Evolutionary conservation across 2,329 filamentous ascomycete species (phyloP).

Genomic region (Nannizziopsis barbatae): DNA sequence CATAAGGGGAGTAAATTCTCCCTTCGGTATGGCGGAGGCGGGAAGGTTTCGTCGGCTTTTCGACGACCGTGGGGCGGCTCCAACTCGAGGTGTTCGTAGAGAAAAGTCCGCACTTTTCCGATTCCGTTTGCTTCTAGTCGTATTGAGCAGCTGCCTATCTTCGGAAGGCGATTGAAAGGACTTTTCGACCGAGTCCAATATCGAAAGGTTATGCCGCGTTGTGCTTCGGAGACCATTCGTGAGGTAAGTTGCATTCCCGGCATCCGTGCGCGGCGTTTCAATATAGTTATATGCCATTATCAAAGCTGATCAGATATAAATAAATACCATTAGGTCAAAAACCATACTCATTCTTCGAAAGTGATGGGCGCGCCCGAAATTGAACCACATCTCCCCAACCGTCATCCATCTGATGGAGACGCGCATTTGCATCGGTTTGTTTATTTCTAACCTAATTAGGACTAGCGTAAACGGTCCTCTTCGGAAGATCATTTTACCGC

Average conservation of each 20-base stretch:
- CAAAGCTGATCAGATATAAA: background rate
- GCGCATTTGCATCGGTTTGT: conserved; percentile 20
- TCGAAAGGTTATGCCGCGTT: conserved; percentile 32
- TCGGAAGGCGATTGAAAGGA: conserved; percentile 75
- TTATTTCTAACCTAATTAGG: conserved; percentile 32
- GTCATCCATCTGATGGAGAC: background rate
- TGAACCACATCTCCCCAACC: background rate
- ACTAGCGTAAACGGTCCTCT: conserved; percentile 18
- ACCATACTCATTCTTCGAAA: conserved; percentile 3
- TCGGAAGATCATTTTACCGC: no score
- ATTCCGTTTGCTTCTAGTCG: conserved; percentile 54
- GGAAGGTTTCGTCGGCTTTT: conserved; percentile 59
- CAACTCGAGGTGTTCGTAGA: conserved; percentile 63
- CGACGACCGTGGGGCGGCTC: conserved; percentile 40
- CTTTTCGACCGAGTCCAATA: conserved; percentile 72
- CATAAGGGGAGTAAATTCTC: conserved; percentile 88
- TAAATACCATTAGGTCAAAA: background rate
- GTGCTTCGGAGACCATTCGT: conserved; percentile 51
- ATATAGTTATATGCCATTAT: conserved; percentile 58
- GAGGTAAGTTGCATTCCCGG: conserved; percentile 76
- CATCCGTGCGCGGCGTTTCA: conserved; percentile 72
- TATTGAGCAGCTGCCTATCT: conserved; percentile 63
- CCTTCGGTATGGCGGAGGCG: conserved; percentile 42
- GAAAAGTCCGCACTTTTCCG: conserved; percentile 44
- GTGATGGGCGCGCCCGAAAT: background rate